Evolutionary conservation across 257 asterid species (phyloP).

Genomic region (Voacanga thouarsii): DNA sequence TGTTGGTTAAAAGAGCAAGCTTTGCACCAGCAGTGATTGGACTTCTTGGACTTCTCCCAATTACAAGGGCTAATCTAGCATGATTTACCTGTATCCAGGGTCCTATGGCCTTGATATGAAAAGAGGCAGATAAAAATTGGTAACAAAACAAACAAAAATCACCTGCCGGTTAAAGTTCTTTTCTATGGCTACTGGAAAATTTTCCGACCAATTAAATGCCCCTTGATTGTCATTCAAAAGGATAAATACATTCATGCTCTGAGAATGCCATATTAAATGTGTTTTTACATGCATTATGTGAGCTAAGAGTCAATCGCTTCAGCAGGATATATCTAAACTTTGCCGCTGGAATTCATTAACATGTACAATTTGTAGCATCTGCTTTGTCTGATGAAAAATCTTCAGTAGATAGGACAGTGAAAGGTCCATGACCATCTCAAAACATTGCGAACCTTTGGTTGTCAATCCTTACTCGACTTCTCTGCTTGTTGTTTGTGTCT

Average conservation of each 20-base stretch:
- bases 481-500: conserved; percentile 27
- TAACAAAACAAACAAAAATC: not conserved
- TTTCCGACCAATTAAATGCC: not conserved
- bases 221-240: not conserved
- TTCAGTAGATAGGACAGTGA: conserved; percentile 14
- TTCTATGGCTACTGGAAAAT: not conserved
- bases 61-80: not conserved
- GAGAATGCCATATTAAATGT: not conserved
- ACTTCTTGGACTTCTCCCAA: not conserved
- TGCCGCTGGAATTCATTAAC: not conserved
- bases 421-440: conserved; percentile 17
- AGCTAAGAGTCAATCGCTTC: not conserved
- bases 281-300: not conserved
- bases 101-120: not conserved
- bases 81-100: not conserved
- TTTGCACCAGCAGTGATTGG: no score
- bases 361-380: not conserved
- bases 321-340: not conserved
- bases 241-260: not conserved
- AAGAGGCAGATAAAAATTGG: not conserved
- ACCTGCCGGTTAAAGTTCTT: not conserved
- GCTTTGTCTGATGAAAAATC: not conserved
- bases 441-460: conserved; percentile 40
- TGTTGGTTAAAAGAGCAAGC: no score
- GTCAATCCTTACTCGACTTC: conserved; percentile 28